Conservation (phyloP, 345 rosid genomes). For the Aethionema arabicum region DNA sequence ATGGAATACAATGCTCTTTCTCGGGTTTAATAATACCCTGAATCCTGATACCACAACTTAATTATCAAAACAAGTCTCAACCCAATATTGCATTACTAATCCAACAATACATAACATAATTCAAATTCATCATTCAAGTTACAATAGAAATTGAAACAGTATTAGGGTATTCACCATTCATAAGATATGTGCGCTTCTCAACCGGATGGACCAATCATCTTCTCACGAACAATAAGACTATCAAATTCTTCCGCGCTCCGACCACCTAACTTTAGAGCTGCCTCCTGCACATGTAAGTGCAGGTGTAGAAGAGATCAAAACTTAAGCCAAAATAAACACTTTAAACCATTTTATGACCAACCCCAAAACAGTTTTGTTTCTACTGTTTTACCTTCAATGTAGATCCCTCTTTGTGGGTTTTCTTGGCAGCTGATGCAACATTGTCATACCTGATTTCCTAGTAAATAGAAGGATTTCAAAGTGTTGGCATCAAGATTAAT, state of each 20-base stretch:
- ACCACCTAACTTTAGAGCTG: conserved; percentile 75
- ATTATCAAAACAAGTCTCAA: too few species aligned
- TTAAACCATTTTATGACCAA: not conserved
- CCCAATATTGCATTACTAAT: too few species aligned
- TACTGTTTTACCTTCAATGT: conserved; percentile 82
- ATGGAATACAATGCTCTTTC: too few species aligned
- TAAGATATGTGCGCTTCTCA: too few species aligned
- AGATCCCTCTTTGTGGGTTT: conserved; percentile 90
- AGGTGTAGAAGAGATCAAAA: too few species aligned
- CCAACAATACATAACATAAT: too few species aligned
- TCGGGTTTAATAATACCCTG: too few species aligned
- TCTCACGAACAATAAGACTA: conserved; percentile 89
- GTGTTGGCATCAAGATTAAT: conserved; percentile 3
- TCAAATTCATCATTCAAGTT: too few species aligned
- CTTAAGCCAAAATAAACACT: not conserved
- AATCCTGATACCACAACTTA: too few species aligned
- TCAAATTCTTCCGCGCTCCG: conserved; percentile 82
- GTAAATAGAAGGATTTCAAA: conserved; percentile 21
- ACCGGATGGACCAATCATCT: conserved; percentile 87
- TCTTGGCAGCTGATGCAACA: conserved; percentile 98
- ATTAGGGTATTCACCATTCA: too few species aligned
- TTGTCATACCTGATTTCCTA: conserved; percentile 97
- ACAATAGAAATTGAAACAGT: too few species aligned
- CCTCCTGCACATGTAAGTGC: conserved; percentile 55
- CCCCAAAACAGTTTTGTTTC: conserved; percentile 13